Evolutionary conservation across 2,329 filamentous ascomycete genomes (phyloP), one percentile per base, ranked within the genome.

Genomic region (Beauveria sp.): DNA sequence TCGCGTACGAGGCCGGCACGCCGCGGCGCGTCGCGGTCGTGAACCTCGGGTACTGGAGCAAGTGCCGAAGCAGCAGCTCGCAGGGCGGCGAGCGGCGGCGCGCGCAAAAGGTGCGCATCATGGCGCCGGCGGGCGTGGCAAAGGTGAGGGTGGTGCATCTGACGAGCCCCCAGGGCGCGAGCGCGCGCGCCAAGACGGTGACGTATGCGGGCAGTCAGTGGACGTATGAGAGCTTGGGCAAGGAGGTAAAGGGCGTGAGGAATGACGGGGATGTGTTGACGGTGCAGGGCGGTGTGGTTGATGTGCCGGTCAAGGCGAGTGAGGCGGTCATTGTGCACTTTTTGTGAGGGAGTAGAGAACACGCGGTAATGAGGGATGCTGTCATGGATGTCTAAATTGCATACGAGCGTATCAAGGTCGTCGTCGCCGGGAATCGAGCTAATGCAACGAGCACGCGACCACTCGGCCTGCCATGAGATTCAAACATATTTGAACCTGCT

Each of bases 201-300:
- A 74, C 73, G 8, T 75, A 75, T 43, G 73, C 67, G 2, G 73
- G 72, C 5, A 74, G 72, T 57, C 72, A 74, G 62, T 75, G 72
- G 73, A 73, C 71, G 7, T 72, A 70, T 54, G 67, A 67, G 51
- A 73, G 70, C 61, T 53, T 66, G 1, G 72, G 73, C 0, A 64
- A 64, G 62, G 73, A 75, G 65, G 69, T 74, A 3, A 69, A 66
- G 61, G 66, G 68, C 8, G 69, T 73, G 5, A 64, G 69, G 51
- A 62, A 69, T 12, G 73, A 75, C 46, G 71, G 68, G 2, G 61
- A 68, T 44, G 64, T 58, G 5, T 37, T 74, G 34, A 28, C 46
- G 0, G 71, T 72, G 12, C 57, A 62, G 54, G 63, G 67, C 14
- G 71, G 71, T 0, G 55, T 65, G 8, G 57, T 60, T 14, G 50